These are phyloP conservation scores for Fusarium sp. DNA, from an alignment of 2,329 filamentous ascomycete species.

Conservation along the genomic window DNA sequence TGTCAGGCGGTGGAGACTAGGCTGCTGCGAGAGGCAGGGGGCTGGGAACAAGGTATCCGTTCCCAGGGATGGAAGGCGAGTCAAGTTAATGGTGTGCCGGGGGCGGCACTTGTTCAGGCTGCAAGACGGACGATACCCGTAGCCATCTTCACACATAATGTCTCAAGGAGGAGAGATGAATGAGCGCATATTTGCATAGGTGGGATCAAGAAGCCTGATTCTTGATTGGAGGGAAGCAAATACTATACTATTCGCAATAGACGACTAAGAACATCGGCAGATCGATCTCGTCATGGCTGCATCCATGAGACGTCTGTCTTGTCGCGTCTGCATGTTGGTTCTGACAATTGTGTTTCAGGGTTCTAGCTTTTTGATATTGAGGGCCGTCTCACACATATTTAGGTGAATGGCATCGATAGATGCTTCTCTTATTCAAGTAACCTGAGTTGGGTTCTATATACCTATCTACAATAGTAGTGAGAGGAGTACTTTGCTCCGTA, in stretches of 20 bases:
- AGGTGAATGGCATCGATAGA: neutral
- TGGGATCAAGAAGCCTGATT: neutral
- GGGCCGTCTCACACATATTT: neutral
- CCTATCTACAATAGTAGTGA: neutral
- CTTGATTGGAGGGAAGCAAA: neutral
- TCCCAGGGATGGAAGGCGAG: neutral
- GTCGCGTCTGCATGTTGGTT: neutral
- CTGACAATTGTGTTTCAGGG: neutral
- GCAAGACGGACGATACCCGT: slow-evolving; percentile 4
- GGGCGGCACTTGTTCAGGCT: neutral
- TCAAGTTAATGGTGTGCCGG: too few species aligned
- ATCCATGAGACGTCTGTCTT: neutral
- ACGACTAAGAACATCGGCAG: neutral
- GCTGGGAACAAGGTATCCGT: neutral
- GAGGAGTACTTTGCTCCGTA: neutral
- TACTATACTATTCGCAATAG: neutral
- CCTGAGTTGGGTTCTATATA: neutral
- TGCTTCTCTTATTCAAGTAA: neutral
- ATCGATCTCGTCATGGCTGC: neutral
- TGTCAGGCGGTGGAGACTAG: neutral
- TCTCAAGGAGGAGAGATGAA: neutral
- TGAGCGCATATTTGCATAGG: neutral
- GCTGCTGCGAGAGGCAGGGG: neutral
- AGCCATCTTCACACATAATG: neutral
- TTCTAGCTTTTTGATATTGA: neutral